Conservation (phyloP, 768 basidiomycete species). For the Suillus cothurnatus region DNA sequence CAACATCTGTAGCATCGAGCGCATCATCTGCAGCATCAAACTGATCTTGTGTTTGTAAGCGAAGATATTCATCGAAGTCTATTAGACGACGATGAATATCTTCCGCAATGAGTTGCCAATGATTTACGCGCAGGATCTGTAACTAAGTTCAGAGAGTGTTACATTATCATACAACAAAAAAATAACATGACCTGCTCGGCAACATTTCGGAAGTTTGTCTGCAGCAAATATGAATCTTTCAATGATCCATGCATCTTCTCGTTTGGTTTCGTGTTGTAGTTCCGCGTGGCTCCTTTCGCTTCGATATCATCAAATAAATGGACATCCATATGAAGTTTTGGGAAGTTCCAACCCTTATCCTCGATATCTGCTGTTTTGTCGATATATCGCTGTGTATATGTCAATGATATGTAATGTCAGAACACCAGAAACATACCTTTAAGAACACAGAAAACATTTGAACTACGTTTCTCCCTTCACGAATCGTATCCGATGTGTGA, state of each 20-base stretch:
- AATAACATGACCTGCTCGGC: constrained; percentile 30
- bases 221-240: constrained; percentile 25
- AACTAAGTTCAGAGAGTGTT: not conserved
- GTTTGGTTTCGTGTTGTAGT: constrained; percentile 36
- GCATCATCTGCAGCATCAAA: not conserved
- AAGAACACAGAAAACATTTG: constrained; percentile 19
- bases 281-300: constrained; percentile 31
- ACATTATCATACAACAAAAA: not conserved
- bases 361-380: not conserved
- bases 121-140: not conserved
- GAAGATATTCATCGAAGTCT: not conserved
- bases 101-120: not conserved
- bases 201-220: constrained; percentile 38
- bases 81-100: not conserved
- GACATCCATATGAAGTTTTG: constrained; percentile 32
- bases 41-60: not conserved
- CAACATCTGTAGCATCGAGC: too few species aligned
- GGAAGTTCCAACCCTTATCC: constrained; percentile 34
- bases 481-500: constrained; percentile 33
- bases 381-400: constrained; percentile 3
- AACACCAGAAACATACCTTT: constrained; percentile 18
- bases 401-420: not conserved
- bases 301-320: constrained; percentile 37
- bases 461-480: constrained; percentile 20
- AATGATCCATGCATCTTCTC: constrained; percentile 32